These are phyloP conservation scores for Teratosphaeria nubilosa DNA, from an alignment of 2,329 filamentous ascomycete genomes.

Conservation along the genomic window DNA sequence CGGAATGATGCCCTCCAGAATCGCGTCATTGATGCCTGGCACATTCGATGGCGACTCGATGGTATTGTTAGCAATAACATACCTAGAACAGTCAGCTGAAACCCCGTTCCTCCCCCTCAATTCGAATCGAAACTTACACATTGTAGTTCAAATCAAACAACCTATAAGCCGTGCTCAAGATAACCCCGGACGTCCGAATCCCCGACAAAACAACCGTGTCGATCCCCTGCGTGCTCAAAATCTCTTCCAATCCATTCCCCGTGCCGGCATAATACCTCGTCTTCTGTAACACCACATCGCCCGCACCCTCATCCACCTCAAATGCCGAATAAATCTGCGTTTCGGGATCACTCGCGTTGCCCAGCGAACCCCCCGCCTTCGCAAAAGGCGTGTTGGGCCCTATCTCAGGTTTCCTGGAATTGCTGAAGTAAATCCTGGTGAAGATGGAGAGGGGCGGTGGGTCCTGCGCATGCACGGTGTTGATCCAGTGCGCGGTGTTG, in stretches of 20 bases:
- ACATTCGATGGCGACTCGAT: constrained; percentile 19
- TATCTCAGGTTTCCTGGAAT: constrained; percentile 27
- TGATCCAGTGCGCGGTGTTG: constrained; percentile 29
- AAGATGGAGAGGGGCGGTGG: constrained; percentile 31
- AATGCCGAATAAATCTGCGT: constrained; percentile 28
- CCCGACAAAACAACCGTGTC: constrained; percentile 35
- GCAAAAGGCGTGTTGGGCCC: constrained; percentile 27
- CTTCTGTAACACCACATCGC: constrained; percentile 32
- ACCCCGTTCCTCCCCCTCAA: not conserved
- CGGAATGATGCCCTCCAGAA: constrained; percentile 21
- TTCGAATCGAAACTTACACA: constrained; percentile 24
- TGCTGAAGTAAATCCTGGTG: constrained; percentile 29
- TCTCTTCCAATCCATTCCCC: constrained; percentile 33
- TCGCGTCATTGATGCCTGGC: constrained; percentile 18
- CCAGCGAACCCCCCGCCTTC: constrained; percentile 22
- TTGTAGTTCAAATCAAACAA: constrained; percentile 37
- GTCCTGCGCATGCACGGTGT: constrained; percentile 28
- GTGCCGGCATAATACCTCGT: constrained; percentile 33
- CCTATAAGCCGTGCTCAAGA: constrained; percentile 34
- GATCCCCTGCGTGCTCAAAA: constrained; percentile 30
- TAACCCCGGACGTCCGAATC: constrained; percentile 32
- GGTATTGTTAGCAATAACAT: constrained; percentile 24
- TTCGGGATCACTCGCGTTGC: constrained; percentile 17
- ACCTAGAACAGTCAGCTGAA: constrained; percentile 6
- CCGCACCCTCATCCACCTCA: constrained; percentile 18